Conservation (phyloP, 164 flowering plant species). For the Pachysandra terminalis region DNA sequence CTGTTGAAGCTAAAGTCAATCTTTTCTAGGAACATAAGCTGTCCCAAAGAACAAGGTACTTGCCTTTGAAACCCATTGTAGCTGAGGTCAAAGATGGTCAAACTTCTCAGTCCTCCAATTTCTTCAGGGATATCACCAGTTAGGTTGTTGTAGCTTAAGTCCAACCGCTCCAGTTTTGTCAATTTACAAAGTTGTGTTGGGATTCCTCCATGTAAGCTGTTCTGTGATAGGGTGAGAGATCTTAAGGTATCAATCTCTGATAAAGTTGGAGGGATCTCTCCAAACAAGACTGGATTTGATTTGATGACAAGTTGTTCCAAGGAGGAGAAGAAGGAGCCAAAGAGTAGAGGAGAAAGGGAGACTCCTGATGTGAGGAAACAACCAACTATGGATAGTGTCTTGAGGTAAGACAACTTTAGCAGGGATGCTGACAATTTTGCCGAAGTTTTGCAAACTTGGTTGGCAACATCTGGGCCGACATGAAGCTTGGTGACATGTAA, state of each 20-base stretch:
- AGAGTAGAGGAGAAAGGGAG: slow-evolving; percentile 29
- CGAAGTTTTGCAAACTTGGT: slow-evolving; percentile 41
- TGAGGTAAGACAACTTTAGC: slow-evolving; percentile 35
- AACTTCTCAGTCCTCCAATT: slow-evolving; percentile 35
- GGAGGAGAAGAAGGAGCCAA: slow-evolving; percentile 30
- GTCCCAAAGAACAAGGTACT: slow-evolving; percentile 35
- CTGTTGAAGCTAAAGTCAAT: slow-evolving; percentile 44
- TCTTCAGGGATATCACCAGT: slow-evolving; percentile 41
- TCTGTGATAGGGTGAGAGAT: slow-evolving; percentile 41
- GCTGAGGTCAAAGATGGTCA: slow-evolving; percentile 47
- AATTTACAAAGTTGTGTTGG: slow-evolving; percentile 35
- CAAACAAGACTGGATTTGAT: slow-evolving; percentile 44
- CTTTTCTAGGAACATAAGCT: slow-evolving; percentile 38
- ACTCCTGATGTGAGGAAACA: slow-evolving; percentile 35
- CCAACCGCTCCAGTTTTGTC: slow-evolving; percentile 39
- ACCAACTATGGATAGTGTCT: slow-evolving; percentile 42
- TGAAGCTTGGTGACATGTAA: slow-evolving; percentile 54
- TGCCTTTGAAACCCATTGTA: slow-evolving; percentile 33
- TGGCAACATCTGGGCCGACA: slow-evolving; percentile 36
- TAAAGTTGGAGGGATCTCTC: slow-evolving; percentile 37
- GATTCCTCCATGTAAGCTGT: slow-evolving; percentile 40
- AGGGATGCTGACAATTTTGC: slow-evolving; percentile 38
- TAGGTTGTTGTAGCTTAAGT: slow-evolving; percentile 45
- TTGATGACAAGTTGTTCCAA: slow-evolving; percentile 38
- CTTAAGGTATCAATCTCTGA: slow-evolving; percentile 18